Percentiles rank a stretch among this genome's conserved stretches.
Evolutionary conservation across 1,284 basidiomycete species (phyloP).

Genomic region (Microbotryum saponariae): DNA sequence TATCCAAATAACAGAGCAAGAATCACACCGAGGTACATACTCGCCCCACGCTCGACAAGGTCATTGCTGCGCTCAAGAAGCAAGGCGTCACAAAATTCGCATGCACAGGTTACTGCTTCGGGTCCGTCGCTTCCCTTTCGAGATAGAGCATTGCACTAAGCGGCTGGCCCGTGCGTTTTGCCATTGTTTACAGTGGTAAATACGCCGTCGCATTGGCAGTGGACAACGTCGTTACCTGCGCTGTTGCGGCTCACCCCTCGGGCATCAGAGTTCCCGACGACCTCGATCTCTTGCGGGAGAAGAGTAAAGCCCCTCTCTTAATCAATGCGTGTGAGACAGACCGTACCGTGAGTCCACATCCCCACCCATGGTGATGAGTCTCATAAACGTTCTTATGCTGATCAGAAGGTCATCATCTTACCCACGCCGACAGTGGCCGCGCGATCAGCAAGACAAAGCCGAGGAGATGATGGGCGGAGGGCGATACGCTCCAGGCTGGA

Average conservation of each 20-base stretch:
- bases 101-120: slow-evolving; percentile 63
- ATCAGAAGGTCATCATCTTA: not conserved
- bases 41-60: slow-evolving; percentile 52
- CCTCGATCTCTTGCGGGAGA: slow-evolving; percentile 46
- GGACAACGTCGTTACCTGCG: slow-evolving; percentile 31
- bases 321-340: slow-evolving; percentile 41
- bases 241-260: slow-evolving; percentile 59
- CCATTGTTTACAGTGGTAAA: slow-evolving; percentile 11
- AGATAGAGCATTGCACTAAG: too few relatives aligned
- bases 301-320: slow-evolving; percentile 35
- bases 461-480: not conserved
- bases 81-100: slow-evolving; percentile 54
- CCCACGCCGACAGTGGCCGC: not conserved
- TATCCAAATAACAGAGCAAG: slow-evolving; percentile 12
- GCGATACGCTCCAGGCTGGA: not conserved
- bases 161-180: too few relatives aligned
- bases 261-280: slow-evolving; percentile 52
- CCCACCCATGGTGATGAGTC: not conserved
- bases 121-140: slow-evolving; percentile 41
- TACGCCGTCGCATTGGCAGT: slow-evolving; percentile 11
- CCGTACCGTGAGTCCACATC: slow-evolving; percentile 14
- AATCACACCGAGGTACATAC: slow-evolving; percentile 48
- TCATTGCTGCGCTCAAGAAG: slow-evolving; percentile 53
- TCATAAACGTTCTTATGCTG: not conserved
- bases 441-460: not conserved